A percentile compares a stretch with the other conserved stretches of the same genome.
These are phyloP conservation scores for Eleusine coracana DNA, from an alignment of 176 grass and related monocot species.

Conservation along the genomic window DNA sequence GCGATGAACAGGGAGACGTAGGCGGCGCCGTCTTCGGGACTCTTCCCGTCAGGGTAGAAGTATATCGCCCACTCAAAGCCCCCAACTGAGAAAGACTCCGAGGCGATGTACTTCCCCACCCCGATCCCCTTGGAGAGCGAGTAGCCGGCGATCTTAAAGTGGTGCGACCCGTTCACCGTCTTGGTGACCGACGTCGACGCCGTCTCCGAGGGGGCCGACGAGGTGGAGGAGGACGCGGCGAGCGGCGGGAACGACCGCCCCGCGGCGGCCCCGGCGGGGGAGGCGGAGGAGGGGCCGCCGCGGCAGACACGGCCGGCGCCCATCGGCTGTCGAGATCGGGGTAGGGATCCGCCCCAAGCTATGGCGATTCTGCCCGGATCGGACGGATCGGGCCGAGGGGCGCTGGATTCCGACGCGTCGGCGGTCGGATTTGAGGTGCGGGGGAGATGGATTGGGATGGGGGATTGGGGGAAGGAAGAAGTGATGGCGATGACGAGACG, in stretches of 20 bases:
- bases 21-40: slow-evolving; percentile 69
- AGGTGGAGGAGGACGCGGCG: slow-evolving; percentile 28
- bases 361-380: slow-evolving; percentile 33
- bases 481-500: slow-evolving; percentile 7
- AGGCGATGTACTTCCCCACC: slow-evolving; percentile 90
- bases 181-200: slow-evolving; percentile 87
- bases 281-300: slow-evolving; percentile 45
- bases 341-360: slow-evolving; percentile 28
- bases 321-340: slow-evolving; percentile 32
- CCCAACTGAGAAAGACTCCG: slow-evolving; percentile 79
- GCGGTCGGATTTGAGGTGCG: not conserved
- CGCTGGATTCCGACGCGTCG: slow-evolving; percentile 28
- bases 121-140: slow-evolving; percentile 87
- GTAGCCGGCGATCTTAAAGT: slow-evolving; percentile 88
- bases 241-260: slow-evolving; percentile 50
- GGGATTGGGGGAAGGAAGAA: slow-evolving; percentile 8
- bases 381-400: slow-evolving; percentile 34
- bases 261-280: slow-evolving; percentile 10
- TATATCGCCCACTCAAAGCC: slow-evolving; percentile 96
- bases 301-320: slow-evolving; percentile 47
- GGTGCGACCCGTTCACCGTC: slow-evolving; percentile 91
- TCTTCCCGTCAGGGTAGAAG: slow-evolving; percentile 99
- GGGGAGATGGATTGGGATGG: slow-evolving; percentile 27
- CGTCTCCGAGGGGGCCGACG: slow-evolving; percentile 48
- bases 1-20: slow-evolving; percentile 98